Conservation (phyloP, 805 yeast species). For the Teunomyces barrocoloradensis region DNA sequence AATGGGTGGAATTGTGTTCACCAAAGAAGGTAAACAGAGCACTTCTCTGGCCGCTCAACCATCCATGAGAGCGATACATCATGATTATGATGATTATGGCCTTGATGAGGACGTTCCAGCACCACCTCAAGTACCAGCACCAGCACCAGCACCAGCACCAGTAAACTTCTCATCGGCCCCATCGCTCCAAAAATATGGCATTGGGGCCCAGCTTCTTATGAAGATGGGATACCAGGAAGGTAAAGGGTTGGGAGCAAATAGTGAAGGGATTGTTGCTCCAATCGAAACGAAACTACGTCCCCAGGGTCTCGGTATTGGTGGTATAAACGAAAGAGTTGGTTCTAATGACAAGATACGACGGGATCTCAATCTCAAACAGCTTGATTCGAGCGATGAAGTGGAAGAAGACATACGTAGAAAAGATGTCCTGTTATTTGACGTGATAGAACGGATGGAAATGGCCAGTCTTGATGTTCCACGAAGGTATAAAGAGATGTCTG, state of each 20-base stretch:
- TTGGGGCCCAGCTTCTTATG: slow-evolving; percentile 75
- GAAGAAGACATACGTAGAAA: slow-evolving; percentile 5
- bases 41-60: neutral
- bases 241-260: slow-evolving; percentile 72
- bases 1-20: slow-evolving; percentile 10
- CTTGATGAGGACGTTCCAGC: neutral
- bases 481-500: slow-evolving; percentile 33
- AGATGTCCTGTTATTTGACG: slow-evolving; percentile 22
- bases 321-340: neutral
- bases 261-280: slow-evolving; percentile 78
- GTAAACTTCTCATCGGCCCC: neutral
- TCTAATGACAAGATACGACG: slow-evolving; percentile 7
- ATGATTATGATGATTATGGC: slow-evolving; percentile 8
- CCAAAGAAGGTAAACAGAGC: slow-evolving; percentile 4
- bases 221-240: slow-evolving; percentile 90
- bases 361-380: slow-evolving; percentile 1
- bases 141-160: neutral
- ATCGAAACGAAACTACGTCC: slow-evolving; percentile 68
- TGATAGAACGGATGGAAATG: slow-evolving; percentile 36
- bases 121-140: neutral
- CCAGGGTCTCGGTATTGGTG: slow-evolving; percentile 75
- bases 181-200: slow-evolving; percentile 53
- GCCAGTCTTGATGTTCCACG: slow-evolving; percentile 36
- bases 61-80: slow-evolving; percentile 1
- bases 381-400: slow-evolving; percentile 22